phyloP scores from a whole-genome alignment of 2,329 filamentous ascomycete genomes.

The Claviceps sp. region DNA sequence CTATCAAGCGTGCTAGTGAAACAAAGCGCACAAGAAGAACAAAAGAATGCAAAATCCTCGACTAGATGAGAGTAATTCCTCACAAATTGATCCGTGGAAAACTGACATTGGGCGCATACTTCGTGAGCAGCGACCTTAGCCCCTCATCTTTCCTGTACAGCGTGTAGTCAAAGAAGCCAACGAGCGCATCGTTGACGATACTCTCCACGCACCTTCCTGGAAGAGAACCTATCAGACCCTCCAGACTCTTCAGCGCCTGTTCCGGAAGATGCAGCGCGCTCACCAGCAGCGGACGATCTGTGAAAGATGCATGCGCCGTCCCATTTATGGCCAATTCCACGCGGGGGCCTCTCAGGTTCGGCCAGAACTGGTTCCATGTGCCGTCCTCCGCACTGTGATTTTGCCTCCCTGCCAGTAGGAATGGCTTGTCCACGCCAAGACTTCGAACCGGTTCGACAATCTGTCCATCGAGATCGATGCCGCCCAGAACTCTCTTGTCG shows the following conservation, averaged over 20 bases:
- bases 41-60: no score
- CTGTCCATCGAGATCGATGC: slow-evolving; percentile 27
- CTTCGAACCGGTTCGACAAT: slow-evolving; percentile 14
- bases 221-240: slow-evolving; percentile 9
- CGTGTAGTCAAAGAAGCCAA: slow-evolving; percentile 11
- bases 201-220: slow-evolving; percentile 8
- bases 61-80: background rate
- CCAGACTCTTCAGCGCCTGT: slow-evolving; percentile 1
- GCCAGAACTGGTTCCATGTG: slow-evolving; percentile 19
- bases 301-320: slow-evolving; percentile 19
- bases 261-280: slow-evolving; percentile 11
- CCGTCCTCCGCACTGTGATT: slow-evolving; percentile 17
- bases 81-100: slow-evolving; percentile 9
- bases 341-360: slow-evolving; percentile 13
- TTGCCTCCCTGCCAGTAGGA: slow-evolving; percentile 17
- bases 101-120: slow-evolving; percentile 8
- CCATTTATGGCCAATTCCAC: slow-evolving; percentile 13
- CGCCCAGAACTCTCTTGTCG: slow-evolving; percentile 16
- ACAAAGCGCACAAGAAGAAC: no score
- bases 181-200: slow-evolving; percentile 11
- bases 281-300: slow-evolving; percentile 17
- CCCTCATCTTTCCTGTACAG: slow-evolving; percentile 6
- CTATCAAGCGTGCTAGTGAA: no score
- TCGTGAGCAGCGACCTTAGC: slow-evolving; percentile 4
- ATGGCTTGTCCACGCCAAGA: slow-evolving; percentile 10